Conservation (phyloP, 805 yeast genomes). For the Candida incommunis region DNA sequence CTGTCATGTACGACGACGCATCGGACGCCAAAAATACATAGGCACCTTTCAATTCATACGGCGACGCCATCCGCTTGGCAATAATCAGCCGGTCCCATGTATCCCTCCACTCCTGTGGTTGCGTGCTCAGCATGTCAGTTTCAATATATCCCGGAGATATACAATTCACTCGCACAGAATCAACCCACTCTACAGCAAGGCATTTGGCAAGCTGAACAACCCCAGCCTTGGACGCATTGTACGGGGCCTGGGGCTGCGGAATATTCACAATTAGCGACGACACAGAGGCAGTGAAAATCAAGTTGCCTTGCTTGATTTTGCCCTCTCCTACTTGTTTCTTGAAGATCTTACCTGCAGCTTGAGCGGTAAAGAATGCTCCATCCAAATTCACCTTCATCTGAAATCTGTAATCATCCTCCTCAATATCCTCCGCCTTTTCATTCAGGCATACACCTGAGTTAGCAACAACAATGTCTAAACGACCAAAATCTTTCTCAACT, state of each 20-base stretch:
- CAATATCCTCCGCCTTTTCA: no score
- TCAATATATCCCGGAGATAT: conserved; percentile 59
- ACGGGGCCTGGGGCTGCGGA: conserved; percentile 34
- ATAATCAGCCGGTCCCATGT: conserved; percentile 26
- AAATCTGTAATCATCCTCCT: no score
- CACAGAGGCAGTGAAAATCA: conserved; percentile 67
- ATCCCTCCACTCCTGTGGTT: conserved; percentile 37
- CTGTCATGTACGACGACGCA: conserved; percentile 50
- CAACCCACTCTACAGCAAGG: conserved; percentile 73
- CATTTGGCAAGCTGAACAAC: conserved; percentile 68
- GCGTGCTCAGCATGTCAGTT: no score
- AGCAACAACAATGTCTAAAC: no score
- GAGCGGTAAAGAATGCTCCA: conserved; percentile 60
- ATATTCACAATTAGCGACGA: conserved; percentile 61
- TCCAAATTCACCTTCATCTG: conserved; percentile 58
- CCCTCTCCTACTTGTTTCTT: conserved; percentile 45
- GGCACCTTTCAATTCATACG: conserved; percentile 50
- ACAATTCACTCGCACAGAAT: conserved; percentile 58
- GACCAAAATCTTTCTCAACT: no score
- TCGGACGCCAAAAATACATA: conserved; percentile 44
- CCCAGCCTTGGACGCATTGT: conserved; percentile 80
- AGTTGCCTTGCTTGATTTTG: conserved; percentile 52
- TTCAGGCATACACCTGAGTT: no score
- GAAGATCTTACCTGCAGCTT: conserved; percentile 48
- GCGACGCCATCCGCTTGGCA: conserved; percentile 48